Conservation (phyloP, 1,139 yeast species). For the Blastobotrys arbuscula region DNA sequence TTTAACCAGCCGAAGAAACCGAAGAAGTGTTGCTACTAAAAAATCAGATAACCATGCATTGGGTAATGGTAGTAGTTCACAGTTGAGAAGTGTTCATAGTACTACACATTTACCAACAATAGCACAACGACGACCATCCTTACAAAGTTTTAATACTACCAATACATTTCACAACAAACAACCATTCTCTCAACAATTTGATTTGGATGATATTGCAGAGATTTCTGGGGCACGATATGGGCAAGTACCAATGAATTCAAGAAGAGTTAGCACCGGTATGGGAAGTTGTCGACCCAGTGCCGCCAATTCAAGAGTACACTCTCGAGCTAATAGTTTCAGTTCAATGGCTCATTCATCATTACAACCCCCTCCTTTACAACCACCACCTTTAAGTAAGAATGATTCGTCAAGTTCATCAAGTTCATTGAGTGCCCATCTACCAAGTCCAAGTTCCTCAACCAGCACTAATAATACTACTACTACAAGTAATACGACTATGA, state of each 20-base stretch:
- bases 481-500: neutral
- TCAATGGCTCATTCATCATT: neutral
- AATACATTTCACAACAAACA: neutral
- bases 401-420: neutral
- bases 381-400: neutral
- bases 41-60: neutral
- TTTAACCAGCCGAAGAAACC: conserved; percentile 22
- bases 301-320: conserved; percentile 14
- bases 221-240: conserved; percentile 22
- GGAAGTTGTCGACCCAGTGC: conserved; percentile 12
- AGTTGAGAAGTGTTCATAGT: neutral
- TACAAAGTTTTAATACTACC: neutral
- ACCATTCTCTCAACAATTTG: conserved; percentile 29
- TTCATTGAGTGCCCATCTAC: neutral
- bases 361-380: neutral
- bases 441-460: neutral
- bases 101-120: neutral
- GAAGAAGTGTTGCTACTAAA: conserved; percentile 11
- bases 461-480: neutral
- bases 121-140: neutral
- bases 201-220: conserved; percentile 27
- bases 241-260: conserved; percentile 15
- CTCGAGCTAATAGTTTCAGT: conserved; percentile 18
- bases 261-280: conserved; percentile 13
- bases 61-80: neutral